Conservation (phyloP, 768 basidiomycete genomes). For the Suillus cothurnatus region DNA sequence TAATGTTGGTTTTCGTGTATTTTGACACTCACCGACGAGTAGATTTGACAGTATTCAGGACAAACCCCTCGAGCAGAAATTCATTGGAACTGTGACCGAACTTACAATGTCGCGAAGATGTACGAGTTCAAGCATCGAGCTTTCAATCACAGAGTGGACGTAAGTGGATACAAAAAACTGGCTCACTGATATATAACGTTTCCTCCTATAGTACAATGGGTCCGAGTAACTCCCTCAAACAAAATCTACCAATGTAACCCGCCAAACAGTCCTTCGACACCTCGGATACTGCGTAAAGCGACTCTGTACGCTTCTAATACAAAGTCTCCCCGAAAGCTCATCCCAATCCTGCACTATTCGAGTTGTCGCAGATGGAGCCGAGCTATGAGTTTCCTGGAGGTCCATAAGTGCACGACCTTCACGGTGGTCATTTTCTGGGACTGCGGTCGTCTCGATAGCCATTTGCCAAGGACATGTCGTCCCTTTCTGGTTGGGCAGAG, state of each 20-base stretch:
- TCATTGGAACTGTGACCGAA: too few relatives aligned
- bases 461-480: not conserved
- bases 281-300: constrained; percentile 26
- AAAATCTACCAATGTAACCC: constrained; percentile 19
- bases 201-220: not conserved
- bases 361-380: not conserved
- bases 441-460: not conserved
- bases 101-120: too few relatives aligned
- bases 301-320: constrained; percentile 24
- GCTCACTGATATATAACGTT: not conserved
- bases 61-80: too few relatives aligned
- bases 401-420: constrained; percentile 26
- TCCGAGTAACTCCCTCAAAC: not conserved
- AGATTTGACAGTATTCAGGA: too few relatives aligned
- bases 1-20: too few relatives aligned
- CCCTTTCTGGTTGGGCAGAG: constrained; percentile 15
- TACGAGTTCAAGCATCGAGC: too few relatives aligned
- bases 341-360: constrained; percentile 35
- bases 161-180: constrained; percentile 12
- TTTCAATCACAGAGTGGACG: not conserved
- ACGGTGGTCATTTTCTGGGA: constrained; percentile 12
- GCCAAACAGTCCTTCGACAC: constrained; percentile 26
- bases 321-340: constrained; percentile 32
- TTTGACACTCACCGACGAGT: too few relatives aligned
- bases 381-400: constrained; percentile 18